phyloP scores from a whole-genome alignment of 345 rosid species.

The Eucalyptus globulus region DNA sequence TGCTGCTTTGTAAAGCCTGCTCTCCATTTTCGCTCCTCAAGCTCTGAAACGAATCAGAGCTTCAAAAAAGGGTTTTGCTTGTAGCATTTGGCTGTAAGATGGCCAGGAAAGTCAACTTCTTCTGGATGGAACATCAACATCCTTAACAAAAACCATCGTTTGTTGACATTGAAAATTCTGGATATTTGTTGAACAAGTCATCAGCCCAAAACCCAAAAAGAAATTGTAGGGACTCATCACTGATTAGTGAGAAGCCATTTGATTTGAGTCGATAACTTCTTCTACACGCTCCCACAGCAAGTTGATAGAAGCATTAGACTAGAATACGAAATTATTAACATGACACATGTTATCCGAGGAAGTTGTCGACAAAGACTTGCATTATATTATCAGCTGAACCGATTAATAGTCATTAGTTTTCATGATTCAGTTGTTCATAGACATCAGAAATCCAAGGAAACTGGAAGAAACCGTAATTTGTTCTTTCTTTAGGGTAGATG shows the following conservation, averaged over 20 bases:
- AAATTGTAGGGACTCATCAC: not conserved
- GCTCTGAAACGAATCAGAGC: not conserved
- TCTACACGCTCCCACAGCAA: not conserved
- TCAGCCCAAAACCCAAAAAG: not conserved
- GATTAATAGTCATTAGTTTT: not conserved
- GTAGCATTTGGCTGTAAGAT: not conserved
- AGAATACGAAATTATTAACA: not conserved
- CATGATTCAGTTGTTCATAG: not conserved
- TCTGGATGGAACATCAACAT: not conserved
- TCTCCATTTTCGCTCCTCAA: not conserved
- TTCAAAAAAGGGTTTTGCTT: not conserved
- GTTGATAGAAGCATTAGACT: not conserved
- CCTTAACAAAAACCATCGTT: not conserved
- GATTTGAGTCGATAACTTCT: not conserved
- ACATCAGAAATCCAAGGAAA: not conserved
- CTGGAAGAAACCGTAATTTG: not conserved
- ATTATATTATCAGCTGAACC: not conserved
- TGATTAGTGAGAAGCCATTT: not conserved
- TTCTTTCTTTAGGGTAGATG: not conserved
- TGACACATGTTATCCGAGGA: not conserved
- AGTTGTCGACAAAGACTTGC: not conserved
- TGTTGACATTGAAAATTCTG: not conserved
- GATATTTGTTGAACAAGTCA: not conserved
- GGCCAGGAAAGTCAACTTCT: not conserved
- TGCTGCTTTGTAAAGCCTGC: not conserved